Evolutionary conservation across 2,329 filamentous ascomycete species (phyloP), one percentile per base, ranked within the genome.

Genomic region (Didymella pomorum): DNA sequence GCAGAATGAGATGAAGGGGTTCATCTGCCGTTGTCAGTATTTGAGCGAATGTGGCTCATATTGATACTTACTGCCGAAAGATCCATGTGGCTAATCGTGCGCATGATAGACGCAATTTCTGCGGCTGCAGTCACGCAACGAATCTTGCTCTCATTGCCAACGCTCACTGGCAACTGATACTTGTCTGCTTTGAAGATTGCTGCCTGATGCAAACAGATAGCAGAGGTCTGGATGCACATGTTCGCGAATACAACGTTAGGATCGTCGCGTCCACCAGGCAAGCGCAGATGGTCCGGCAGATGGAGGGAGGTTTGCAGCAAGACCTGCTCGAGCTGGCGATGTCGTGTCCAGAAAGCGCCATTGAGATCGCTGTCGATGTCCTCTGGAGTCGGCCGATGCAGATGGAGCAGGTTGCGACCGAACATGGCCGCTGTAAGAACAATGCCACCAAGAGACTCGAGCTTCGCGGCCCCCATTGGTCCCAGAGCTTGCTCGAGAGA

Each of bases 121-220:
- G 93, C 93, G 26, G 95, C 95, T 12, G 94, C 93, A 21, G 93
- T 93, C 58, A 98, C 92, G 70, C 95, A 98, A 61, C 95, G 86
- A 14, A 95, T 87, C 76, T 97, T 97, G 76, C 93, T 97, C 73
- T 98, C 94, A 1, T 90, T 87, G 63, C 91, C 89, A 45, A 97
- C 89, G 18, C 89, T 88, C 1, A 85, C 81, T 0, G 92, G 88
- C 60, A 97, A 80, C 52, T 87, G 86, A 76, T 97, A 90, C 78
- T 93, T 95, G 70, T 98, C 94, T 0, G 93, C 93, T 75, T 97
- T 98, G 83, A 94, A 97, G 20, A 99, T 98, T 25, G 95, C 95
- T 2, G 94, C 95, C 79, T 99, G 95, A 71, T 99, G 95, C n/a
- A 99, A 81, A 75, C 94, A 98, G 52, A 99, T 98, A 1, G 92